Evolutionary conservation across 805 yeast genomes (phyloP), one percentile per base, ranked within the genome.

Genomic region (Saturnispora kantuleensis): DNA sequence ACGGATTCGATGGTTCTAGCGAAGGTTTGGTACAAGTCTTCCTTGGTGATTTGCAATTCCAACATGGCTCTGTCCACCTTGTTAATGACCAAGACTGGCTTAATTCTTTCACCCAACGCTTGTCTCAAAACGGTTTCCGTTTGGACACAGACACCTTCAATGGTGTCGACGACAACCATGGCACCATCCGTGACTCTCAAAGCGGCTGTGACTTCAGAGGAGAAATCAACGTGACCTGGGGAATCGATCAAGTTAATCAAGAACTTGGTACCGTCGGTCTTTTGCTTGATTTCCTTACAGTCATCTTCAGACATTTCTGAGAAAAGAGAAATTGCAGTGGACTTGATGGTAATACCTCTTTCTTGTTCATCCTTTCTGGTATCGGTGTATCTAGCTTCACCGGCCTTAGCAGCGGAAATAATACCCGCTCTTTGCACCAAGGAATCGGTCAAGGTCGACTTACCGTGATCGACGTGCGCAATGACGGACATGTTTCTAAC

Each of bases 161-260:
- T 89, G 76, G 95, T 82, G 75, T 93, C 97, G 68, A 90, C 97
- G 63, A 90, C 98, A 63, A 90, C 97, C 68, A 90, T 80, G 68
- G 98, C 97, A 88, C 98, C 98, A 70, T 90, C 98, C 60, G 97
- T 93, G 65, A 90, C 97, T 78, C 98, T 89, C 68, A 90, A 83
- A 73, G 98, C 98, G 63, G 97, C 97, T 67, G 97, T 93, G 66
- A 90, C 98, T 76, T 90, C 98, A 60, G 97, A 93, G 55, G 97
- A 88, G 89, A 90, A 90, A 77, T 90, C 98, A 81, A 90, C 97
- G 97, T 90, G 98, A 85, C 98, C 98, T 75, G 98, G 98, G 61
- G 98, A 93, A 74, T 90, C 98, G 64, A 90, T 90, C 81, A 90
- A 81, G 87, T 90, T 90, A 62, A 90, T 81, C 76, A 90, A 84